A percentile compares a stretch with the other conserved stretches of the same genome.
Conservation (phyloP, 257 asterid species). For the Paulownia fortunei region DNA sequence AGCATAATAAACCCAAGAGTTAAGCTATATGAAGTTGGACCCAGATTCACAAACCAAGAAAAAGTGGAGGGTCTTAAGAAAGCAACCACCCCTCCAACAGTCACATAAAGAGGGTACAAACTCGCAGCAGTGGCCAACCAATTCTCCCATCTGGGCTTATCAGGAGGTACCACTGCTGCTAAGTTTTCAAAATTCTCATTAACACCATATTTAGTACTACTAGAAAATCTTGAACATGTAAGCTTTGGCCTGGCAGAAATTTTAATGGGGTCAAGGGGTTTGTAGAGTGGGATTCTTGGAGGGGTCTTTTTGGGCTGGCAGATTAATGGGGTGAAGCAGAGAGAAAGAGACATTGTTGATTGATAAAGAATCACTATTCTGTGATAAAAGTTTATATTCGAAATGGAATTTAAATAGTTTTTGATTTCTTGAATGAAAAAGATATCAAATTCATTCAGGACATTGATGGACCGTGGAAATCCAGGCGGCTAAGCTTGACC, state of each 20-base stretch:
- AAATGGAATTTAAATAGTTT: not conserved
- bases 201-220: conserved; percentile 16
- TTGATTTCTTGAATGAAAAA: not conserved
- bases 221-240: conserved; percentile 27
- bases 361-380: not conserved
- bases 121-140: conserved; percentile 69
- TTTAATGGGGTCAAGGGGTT: conserved; percentile 36
- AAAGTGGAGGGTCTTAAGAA: conserved; percentile 69
- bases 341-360: conserved; percentile 56
- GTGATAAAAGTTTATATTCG: not conserved
- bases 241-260: conserved; percentile 33
- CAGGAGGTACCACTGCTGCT: conserved; percentile 35
- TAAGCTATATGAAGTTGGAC: conserved; percentile 74
- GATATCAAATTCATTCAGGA: not conserved
- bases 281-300: conserved; percentile 37
- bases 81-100: conserved; percentile 77
- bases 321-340: conserved; percentile 49
- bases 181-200: conserved; percentile 32
- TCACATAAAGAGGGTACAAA: conserved; percentile 85
- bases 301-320: conserved; percentile 33
- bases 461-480: conserved; percentile 6
- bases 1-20: conserved; percentile 85
- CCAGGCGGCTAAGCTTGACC: conserved; percentile 22
- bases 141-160: conserved; percentile 67
- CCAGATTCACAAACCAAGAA: conserved; percentile 76